A percentile compares a stretch with the other conserved stretches of the same genome.
Conservation (phyloP, 1,284 basidiomycete species). For the Ustilago hordei region DNA sequence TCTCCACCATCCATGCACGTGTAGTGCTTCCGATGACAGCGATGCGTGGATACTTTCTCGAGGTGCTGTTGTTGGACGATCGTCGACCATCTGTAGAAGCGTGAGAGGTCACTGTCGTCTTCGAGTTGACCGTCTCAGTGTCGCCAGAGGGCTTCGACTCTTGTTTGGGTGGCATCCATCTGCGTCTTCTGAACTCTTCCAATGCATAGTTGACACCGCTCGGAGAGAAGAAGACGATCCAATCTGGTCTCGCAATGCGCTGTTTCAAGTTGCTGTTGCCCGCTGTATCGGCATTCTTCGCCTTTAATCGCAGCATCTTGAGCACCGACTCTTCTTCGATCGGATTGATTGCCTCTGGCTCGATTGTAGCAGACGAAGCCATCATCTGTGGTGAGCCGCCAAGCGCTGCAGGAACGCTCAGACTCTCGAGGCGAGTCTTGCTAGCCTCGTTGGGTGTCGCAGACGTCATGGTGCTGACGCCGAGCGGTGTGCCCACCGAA, state of each 20-base stretch:
- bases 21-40: constrained; percentile 64
- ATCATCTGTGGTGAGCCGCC: constrained; percentile 35
- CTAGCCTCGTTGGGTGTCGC: constrained; percentile 30
- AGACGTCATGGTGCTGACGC: constrained; percentile 48
- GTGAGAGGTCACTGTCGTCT: constrained; percentile 35
- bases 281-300: constrained; percentile 16
- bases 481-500: constrained; percentile 40
- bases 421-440: constrained; percentile 25
- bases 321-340: constrained; percentile 43
- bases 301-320: constrained; percentile 32
- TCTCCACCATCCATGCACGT: constrained; percentile 54
- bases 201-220: constrained; percentile 65
- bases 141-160: background rate
- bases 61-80: constrained; percentile 2
- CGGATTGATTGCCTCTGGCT: constrained; percentile 36
- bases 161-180: constrained; percentile 53
- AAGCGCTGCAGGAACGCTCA: constrained; percentile 16
- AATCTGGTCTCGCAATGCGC: constrained; percentile 54
- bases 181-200: constrained; percentile 50
- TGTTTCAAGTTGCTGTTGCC: constrained; percentile 7
- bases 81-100: background rate
- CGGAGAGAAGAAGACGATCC: constrained; percentile 69
- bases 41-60: constrained; percentile 53
- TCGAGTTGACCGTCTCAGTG: constrained; percentile 8
- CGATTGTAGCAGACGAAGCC: constrained; percentile 35